Evolutionary conservation across 1,284 basidiomycete species (phyloP).

Genomic region (Malassezia brasiliensis): DNA sequence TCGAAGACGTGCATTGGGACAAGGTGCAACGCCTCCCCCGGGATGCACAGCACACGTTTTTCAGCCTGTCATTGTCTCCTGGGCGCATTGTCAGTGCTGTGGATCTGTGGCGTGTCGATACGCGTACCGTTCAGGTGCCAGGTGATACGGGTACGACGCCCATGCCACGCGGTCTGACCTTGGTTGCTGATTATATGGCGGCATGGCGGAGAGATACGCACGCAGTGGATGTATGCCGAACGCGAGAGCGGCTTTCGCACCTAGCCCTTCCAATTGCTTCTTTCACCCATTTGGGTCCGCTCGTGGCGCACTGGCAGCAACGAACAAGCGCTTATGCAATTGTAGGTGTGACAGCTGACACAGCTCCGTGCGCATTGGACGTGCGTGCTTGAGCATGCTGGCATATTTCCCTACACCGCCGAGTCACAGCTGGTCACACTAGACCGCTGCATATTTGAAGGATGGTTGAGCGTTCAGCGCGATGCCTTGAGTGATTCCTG

Average conservation of each 20-base stretch:
- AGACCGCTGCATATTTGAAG: neutral
- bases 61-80: neutral
- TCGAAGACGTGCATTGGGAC: neutral
- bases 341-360: neutral
- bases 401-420: neutral
- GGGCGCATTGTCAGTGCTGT: neutral
- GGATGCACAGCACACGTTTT: neutral
- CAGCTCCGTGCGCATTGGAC: constrained; percentile 8
- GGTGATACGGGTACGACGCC: neutral
- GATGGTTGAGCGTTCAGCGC: neutral
- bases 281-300: too few relatives aligned
- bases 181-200: neutral
- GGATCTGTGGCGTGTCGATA: constrained; percentile 11
- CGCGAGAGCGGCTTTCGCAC: neutral
- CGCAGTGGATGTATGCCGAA: neutral
- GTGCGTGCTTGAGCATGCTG: neutral
- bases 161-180: constrained; percentile 7
- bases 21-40: neutral
- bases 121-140: constrained; percentile 6
- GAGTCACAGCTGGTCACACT: neutral
- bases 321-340: too few relatives aligned
- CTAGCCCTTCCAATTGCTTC: too few relatives aligned
- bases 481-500: neutral
- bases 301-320: neutral
- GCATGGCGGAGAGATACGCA: neutral